phyloP scores from a whole-genome alignment of 148 eudicot species.

The Pharnaceum exiguum region DNA sequence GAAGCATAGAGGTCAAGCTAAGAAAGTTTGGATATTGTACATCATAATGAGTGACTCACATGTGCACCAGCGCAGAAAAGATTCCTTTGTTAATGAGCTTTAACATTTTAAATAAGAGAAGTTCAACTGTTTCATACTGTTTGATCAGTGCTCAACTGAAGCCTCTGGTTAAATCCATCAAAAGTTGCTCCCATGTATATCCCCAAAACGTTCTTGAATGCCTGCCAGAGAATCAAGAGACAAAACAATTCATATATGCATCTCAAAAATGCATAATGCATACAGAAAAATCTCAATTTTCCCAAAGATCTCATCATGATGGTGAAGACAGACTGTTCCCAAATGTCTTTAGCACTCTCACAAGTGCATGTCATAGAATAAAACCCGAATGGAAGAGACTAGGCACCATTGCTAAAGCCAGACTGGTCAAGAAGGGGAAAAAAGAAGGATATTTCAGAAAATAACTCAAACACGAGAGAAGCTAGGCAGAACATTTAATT shows the following conservation, averaged over 20 bases:
- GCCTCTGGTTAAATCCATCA: slow-evolving; percentile 28
- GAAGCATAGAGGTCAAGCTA: slow-evolving; percentile 10
- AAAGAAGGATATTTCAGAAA: background rate
- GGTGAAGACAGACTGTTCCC: background rate
- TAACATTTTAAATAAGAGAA: slow-evolving; percentile 7
- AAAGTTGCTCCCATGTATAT: slow-evolving; percentile 52
- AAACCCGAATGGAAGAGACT: too few relatives aligned
- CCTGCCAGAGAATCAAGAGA: slow-evolving; percentile 40
- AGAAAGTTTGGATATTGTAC: slow-evolving; percentile 27
- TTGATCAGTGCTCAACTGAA: slow-evolving; percentile 21
- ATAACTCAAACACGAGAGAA: background rate
- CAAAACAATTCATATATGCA: background rate
- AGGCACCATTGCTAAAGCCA: background rate
- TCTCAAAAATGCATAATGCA: background rate
- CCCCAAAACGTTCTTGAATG: slow-evolving; percentile 68
- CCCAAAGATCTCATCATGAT: background rate
- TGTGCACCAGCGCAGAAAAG: slow-evolving; percentile 22
- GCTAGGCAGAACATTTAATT: background rate
- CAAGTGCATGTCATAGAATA: background rate
- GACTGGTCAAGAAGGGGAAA: background rate
- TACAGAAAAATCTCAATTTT: background rate
- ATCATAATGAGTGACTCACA: slow-evolving; percentile 40
- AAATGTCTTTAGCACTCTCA: background rate
- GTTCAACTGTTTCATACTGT: slow-evolving; percentile 6
- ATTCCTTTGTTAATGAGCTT: slow-evolving; percentile 22